Evolutionary conservation across 2,329 filamentous ascomycete species (phyloP), one percentile per base, ranked within the genome.

Genomic region (Chaetomiaceae sp.): DNA sequence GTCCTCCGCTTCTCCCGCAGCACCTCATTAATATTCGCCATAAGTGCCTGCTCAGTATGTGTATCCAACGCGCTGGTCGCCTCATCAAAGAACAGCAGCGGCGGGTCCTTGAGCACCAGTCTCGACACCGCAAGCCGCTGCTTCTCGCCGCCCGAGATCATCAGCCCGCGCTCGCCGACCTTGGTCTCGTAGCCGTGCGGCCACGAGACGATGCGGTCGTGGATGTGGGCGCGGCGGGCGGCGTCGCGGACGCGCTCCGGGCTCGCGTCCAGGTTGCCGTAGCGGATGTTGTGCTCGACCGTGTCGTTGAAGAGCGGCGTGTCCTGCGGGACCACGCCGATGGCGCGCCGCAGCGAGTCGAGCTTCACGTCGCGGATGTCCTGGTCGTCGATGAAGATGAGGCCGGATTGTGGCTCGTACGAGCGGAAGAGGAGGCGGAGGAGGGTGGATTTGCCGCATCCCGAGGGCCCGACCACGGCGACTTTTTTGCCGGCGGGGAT

Each of bases 241-340:
- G 88, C 93, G 24, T 82, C 82, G 11, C 81, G 64, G 7, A 98
- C 84, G 47, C 83, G 74, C 26, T 88, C 87, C 9, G 76, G 72
- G 0, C 82, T 75, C 0, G 91, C 90, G 38, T 81, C 79, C 53
- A 97, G 78, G 55, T 86, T 79, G 41, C 93, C 93, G 64, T 98
- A 98, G 52, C 82, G 84, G 59, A 98, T 95, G 63, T 98, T 98
- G 65, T 96, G 88, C 62, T 86, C 85, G 48, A 98, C 91, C 0
- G 89, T 93, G 61, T 95, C 89, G 64, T 98, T 98, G 73, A 98
- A 98, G 1, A 98, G 74, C 0, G 93, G 90, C 0, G 93, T 97
- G 58, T 98, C 93, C 64, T 98, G 94, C 0, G 93, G 93, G 1
- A 98, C 93, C 14, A 98, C 91, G 18, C 93, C 93, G 53, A 98